phyloP scores from a whole-genome alignment of 805 yeast species.

The Jamesozyma hellenica region DNA sequence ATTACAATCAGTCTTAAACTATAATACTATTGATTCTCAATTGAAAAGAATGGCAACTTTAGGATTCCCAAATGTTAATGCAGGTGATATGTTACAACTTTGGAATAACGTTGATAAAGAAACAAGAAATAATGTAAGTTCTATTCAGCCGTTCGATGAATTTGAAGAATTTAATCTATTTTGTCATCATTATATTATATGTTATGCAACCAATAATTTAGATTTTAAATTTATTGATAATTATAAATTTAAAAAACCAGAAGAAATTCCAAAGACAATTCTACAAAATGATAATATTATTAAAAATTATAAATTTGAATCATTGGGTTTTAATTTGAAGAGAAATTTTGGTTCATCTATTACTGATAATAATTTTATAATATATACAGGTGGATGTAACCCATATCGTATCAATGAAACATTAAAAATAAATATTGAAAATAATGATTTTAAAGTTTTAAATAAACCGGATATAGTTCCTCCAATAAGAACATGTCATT shows the following conservation, averaged over 20 bases:
- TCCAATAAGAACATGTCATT: conserved; percentile 49
- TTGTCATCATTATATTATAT: conserved; percentile 62
- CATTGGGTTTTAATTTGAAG: conserved; percentile 3
- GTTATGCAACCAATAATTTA: conserved; percentile 47
- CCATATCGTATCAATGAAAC: conserved; percentile 21
- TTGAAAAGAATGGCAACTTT: conserved; percentile 35
- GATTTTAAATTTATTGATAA: conserved; percentile 6
- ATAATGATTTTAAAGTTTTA: too few species aligned
- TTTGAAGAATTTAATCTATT: conserved; percentile 72
- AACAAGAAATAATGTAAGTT: conserved; percentile 33
- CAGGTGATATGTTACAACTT: conserved; percentile 44
- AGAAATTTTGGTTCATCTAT: conserved; percentile 21
- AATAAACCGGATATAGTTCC: conserved; percentile 4
- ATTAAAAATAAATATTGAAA: conserved; percentile 5
- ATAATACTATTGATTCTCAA: conserved; percentile 45
- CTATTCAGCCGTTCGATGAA: conserved; percentile 68
- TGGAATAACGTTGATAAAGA: conserved; percentile 44
- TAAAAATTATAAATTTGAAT: not conserved
- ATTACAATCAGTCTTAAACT: conserved; percentile 49
- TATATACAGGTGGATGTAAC: conserved; percentile 32
- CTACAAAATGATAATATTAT: not conserved
- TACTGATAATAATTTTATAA: conserved; percentile 6
- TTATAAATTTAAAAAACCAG: conserved; percentile 7
- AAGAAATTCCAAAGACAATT: not conserved
- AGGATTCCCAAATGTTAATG: conserved; percentile 42